Conservation (phyloP, 495 filamentous ascomycete species). For the Tuber borchii region DNA sequence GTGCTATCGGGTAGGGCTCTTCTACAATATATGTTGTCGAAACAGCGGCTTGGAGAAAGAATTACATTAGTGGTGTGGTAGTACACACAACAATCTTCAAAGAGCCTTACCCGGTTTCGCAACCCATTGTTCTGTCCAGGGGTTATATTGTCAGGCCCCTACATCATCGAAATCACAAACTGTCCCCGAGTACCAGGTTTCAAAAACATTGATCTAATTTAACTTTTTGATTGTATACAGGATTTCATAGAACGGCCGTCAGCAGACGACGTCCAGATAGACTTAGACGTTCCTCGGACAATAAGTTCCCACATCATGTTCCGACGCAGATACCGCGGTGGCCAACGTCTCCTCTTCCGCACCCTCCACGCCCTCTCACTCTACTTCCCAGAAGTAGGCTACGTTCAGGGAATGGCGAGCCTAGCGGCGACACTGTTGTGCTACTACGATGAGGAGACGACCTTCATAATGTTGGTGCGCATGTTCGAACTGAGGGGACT, state of each 20-base stretch:
- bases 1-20: neutral
- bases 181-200: neutral
- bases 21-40: neutral
- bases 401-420: constrained; percentile 97
- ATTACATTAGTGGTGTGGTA: neutral
- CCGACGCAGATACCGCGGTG: constrained; percentile 77
- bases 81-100: neutral
- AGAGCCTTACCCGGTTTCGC: neutral
- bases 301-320: constrained; percentile 99
- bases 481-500: constrained; percentile 85
- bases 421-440: constrained; percentile 88
- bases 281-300: constrained; percentile 91
- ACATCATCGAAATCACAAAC: neutral
- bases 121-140: neutral
- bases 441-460: constrained; percentile 90
- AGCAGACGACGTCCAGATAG: constrained; percentile 93
- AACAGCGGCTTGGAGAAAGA: neutral
- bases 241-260: constrained; percentile 64
- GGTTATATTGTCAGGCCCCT: neutral
- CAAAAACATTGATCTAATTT: constrained; percentile 3
- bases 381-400: constrained; percentile 84
- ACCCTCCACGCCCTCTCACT: constrained; percentile 86
- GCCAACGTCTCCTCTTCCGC: constrained; percentile 85
- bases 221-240: constrained; percentile 49
- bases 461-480: constrained; percentile 90